Evolutionary conservation across 257 asterid genomes (phyloP), one percentile per base, ranked within the genome.

Genomic region (Euphrasia confusa): DNA sequence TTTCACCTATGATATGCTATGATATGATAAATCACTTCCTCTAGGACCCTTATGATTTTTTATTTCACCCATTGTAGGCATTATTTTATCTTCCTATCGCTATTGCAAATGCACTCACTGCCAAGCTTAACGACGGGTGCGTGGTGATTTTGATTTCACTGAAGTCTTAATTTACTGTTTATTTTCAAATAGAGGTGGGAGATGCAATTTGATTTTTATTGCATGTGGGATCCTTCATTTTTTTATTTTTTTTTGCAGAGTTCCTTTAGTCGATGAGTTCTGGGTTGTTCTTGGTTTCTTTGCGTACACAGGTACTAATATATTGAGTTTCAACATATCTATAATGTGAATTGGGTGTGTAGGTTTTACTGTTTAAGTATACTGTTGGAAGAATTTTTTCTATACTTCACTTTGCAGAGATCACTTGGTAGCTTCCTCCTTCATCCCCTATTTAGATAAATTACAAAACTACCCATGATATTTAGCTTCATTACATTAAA

Each of bases 21-120:
- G 15, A 17, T 45, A 30, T 9, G 14, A 52, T 33, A 60, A 60
- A 24, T 39, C 18, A 3, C 17, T 57, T 33, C 52, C 12, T 32
- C 11, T 35, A 4, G 60, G 64, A 52, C 60, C 39, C 56, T 14
- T 3, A 15, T 57, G 39, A 71, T 47, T 68, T 53, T 42, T 26
- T 27, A 54, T 26, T 50, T 68, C 49, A 68, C 67, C 12, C n/a
- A 58, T 71, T 77, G 89, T 88, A 93, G 99, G 75, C 97, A 24
- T 77, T 93, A 83, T 60, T 89, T 60, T 93, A 87, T 79, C 91
- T 93, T 44, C 99, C 99, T 58, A 76, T 93, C 17, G 96, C 96
- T 65, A 76, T 93, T 78, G 99, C 99, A 64, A 93, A 93, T 72
- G 84, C 89, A 39, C 97, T 93, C 78, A 89, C 99, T 42, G 97